Conservation (phyloP, 345 rosid species). For the Lagerstroemia speciosa region DNA sequence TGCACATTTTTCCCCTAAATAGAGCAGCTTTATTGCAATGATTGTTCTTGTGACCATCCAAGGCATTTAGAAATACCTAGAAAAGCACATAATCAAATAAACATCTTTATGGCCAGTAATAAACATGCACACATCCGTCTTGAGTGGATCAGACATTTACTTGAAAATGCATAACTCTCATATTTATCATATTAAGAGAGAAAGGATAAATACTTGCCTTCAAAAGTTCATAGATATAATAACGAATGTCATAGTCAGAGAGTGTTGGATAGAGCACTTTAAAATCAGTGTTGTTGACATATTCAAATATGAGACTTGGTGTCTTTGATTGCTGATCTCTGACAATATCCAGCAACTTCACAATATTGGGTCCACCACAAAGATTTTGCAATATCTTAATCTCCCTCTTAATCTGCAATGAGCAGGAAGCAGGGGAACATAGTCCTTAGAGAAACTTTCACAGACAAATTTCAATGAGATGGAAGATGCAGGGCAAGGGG, state of each 20-base stretch:
- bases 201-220: constrained; percentile 42
- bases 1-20: too few relatives aligned
- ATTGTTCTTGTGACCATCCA: too few relatives aligned
- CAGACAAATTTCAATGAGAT: not conserved
- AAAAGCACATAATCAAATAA: too few relatives aligned
- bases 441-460: not conserved
- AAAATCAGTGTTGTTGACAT: constrained; percentile 86
- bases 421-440: constrained; percentile 15
- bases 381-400: constrained; percentile 95
- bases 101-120: too few relatives aligned
- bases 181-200: not conserved
- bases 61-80: too few relatives aligned
- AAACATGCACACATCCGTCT: too few relatives aligned
- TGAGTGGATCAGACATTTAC: not conserved
- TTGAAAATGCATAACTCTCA: not conserved
- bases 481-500: not conserved
- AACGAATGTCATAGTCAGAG: constrained; percentile 77
- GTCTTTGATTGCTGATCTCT: constrained; percentile 96
- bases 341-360: constrained; percentile 89
- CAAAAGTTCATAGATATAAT: constrained; percentile 78
- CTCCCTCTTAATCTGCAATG: constrained; percentile 90
- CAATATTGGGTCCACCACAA: constrained; percentile 91
- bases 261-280: constrained; percentile 92
- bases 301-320: constrained; percentile 87
- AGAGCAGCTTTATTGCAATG: too few relatives aligned